These are phyloP conservation scores for Arthrobotrys iridis DNA, from an alignment of 2,329 filamentous ascomycete genomes.

Conservation along the genomic window DNA sequence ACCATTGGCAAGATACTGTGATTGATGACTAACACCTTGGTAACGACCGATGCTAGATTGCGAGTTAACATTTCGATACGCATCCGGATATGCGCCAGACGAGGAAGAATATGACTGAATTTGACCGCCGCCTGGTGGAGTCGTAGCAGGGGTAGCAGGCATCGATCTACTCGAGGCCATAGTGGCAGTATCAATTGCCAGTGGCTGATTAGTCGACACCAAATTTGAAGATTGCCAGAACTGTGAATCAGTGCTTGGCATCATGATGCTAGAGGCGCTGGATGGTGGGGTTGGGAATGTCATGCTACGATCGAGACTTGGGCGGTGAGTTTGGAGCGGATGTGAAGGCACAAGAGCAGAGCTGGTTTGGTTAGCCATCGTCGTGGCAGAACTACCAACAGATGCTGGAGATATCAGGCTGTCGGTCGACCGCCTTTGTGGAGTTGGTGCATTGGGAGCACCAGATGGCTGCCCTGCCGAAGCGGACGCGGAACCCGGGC, in stretches of 20 bases:
- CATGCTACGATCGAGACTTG: slow-evolving; percentile 82
- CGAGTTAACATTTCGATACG: slow-evolving; percentile 70
- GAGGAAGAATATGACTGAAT: slow-evolving; percentile 75
- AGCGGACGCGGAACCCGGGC: slow-evolving; percentile 12
- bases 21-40: slow-evolving; percentile 65
- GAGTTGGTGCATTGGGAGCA: slow-evolving; percentile 59
- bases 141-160: slow-evolving; percentile 89
- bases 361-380: slow-evolving; percentile 70
- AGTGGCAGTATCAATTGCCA: slow-evolving; percentile 79
- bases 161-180: slow-evolving; percentile 83
- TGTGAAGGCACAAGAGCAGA: slow-evolving; percentile 73
- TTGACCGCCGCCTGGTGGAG: slow-evolving; percentile 81
- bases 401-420: slow-evolving; percentile 72
- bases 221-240: slow-evolving; percentile 72
- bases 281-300: slow-evolving; percentile 94
- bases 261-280: slow-evolving; percentile 86
- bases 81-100: slow-evolving; percentile 77
- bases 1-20: slow-evolving; percentile 73
- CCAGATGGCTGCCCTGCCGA: slow-evolving; percentile 52
- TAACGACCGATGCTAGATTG: slow-evolving; percentile 77
- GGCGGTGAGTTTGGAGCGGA: slow-evolving; percentile 73
- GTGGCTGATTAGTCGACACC: slow-evolving; percentile 75
- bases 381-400: slow-evolving; percentile 72
- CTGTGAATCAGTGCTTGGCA: slow-evolving; percentile 80
- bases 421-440: slow-evolving; percentile 70